Conservation (phyloP, 1,284 basidiomycete species). For the Leccinum solheimii region DNA sequence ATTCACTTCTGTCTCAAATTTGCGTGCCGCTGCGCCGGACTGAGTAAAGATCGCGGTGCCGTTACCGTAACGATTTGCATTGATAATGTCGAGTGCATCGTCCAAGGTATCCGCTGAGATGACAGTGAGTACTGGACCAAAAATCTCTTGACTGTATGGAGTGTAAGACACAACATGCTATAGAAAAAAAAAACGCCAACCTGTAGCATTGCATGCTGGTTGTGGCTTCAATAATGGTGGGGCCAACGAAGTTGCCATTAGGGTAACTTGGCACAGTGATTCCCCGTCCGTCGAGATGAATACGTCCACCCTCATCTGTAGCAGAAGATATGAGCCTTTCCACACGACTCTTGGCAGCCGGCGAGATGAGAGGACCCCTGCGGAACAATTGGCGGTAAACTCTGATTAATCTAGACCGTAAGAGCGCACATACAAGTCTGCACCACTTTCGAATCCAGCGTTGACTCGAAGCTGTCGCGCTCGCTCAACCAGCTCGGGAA, state of each 20-base stretch:
- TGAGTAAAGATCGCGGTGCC: slow-evolving; percentile 98
- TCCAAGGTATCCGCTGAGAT: slow-evolving; percentile 85
- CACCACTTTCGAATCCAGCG: slow-evolving; percentile 86
- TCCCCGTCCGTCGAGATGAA: slow-evolving; percentile 85
- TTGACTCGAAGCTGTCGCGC: slow-evolving; percentile 82
- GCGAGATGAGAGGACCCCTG: slow-evolving; percentile 94
- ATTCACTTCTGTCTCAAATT: slow-evolving; percentile 88
- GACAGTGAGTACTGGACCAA: slow-evolving; percentile 88
- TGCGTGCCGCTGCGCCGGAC: slow-evolving; percentile 92
- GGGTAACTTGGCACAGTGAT: slow-evolving; percentile 75
- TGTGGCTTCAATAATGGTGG: slow-evolving; percentile 84
- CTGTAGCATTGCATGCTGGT: slow-evolving; percentile 88
- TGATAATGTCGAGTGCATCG: slow-evolving; percentile 89
- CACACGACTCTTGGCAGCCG: slow-evolving; percentile 80
- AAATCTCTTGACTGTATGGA: slow-evolving; percentile 81
- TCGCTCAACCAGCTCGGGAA: slow-evolving; percentile 85
- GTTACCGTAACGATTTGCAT: slow-evolving; percentile 89
- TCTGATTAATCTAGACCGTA: background rate
- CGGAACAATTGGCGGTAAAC: slow-evolving; percentile 5
- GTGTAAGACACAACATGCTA: slow-evolving; percentile 2
- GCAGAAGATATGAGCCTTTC: slow-evolving; percentile 79
- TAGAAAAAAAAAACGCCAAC: slow-evolving; percentile 44
- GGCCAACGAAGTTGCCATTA: slow-evolving; percentile 94
- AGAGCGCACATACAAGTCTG: slow-evolving; percentile 73
- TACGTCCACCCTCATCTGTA: slow-evolving; percentile 83